Base-by-base conservation (phyloP, 805 yeast species). In the Ogataea chonburiensis region DNA sequence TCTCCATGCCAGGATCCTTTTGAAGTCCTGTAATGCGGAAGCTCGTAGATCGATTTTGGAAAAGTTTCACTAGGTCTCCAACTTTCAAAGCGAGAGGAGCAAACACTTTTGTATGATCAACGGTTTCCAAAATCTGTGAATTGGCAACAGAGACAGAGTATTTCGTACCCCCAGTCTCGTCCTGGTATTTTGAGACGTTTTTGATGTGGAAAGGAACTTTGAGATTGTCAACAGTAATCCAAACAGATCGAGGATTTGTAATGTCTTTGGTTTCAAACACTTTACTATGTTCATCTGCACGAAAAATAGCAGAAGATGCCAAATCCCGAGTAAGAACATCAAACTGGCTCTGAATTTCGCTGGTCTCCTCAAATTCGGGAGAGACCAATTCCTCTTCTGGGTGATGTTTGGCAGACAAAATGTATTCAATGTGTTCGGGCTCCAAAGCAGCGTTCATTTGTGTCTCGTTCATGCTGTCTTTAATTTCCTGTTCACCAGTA, bases 31-130 rank as follows among this genome's bases (percentile, higher is more conserved):
- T 64, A 3, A 81, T 75, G 5, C 43, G 36, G 47, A 66, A 75
- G 5, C 53, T 53, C 6, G 55, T 51, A 2, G 55, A 47, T 15
- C 43, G 50, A 12, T 62, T 58, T 10, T 60, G 56, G 19, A 12
- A 13, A 17, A 69, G 45, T 11, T 60, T 58, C 1, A 81, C 66
- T 1, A 40, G 49, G 45, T 81, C 87, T 3, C 85, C 86, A 12
- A 80, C 57, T 25, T 75, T 55, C 3, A 81, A 56, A 51, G 76
- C 84, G 15, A 81, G 56, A 3, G 75, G 65, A 1, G 58, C 53
- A 43, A 53, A 64, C 24, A 68, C 56, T 21, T 55, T 55, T 24
- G 47, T 52, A 1, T 56, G 52, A 13, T 60, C 46, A 11, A 64
- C 40, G 31, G 58, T 55, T 21, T 63, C 68, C 4, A 57, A 61